Base-by-base conservation (phyloP, 164 flowering plant species). In the Liquidambar formosana region DNA sequence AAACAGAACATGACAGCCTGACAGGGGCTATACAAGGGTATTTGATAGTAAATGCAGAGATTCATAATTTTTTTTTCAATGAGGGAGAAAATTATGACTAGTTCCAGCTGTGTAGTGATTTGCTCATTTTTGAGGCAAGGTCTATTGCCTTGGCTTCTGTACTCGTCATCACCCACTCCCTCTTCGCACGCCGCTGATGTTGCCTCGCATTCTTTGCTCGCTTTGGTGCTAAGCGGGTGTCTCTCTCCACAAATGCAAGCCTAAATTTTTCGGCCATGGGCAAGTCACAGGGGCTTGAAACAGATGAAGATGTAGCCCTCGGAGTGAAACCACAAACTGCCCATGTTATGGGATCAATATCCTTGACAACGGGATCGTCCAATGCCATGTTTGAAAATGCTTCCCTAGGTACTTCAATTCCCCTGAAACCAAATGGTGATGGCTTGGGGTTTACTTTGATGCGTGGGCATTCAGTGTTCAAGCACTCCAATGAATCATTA, bases 161-260 rank as follows among this genome's bases (percentile, higher is more conserved):
- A 68, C 67, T 82, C 23, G 16, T 76, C 84, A 68, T 83, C 71
- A 88, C 60, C 91, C 88, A 76, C 48, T 94, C 95, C 68, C 83
- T 89, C 75, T 85, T 90, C 19, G 92, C 92, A 41, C 97, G 90
- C n/a, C 99, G 77, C 66, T 79, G 84, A 64, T 82, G 92, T 67
- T 92, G 97, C 79, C 99, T 90, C 11, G 89, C 93, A 75, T 92
- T 93, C 75, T 93, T 92, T 12, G 99, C 99, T 49, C 97, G 88
- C 77, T 95, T 91, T 28, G 94, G 96, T 22, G 96, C 97, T 58
- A 91, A 67, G 12, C 88, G 78, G 12, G 81, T 73, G 71, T 92
- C 99, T 68, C 99, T 87, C 71, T 95, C 97, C 26, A 75, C 78
- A 77, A 89, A 95, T 28, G 99, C 99, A 57, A 95, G 88, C 81